Conservation (phyloP, 129 eudicot species). For the Kitagawia praeruptora region DNA sequence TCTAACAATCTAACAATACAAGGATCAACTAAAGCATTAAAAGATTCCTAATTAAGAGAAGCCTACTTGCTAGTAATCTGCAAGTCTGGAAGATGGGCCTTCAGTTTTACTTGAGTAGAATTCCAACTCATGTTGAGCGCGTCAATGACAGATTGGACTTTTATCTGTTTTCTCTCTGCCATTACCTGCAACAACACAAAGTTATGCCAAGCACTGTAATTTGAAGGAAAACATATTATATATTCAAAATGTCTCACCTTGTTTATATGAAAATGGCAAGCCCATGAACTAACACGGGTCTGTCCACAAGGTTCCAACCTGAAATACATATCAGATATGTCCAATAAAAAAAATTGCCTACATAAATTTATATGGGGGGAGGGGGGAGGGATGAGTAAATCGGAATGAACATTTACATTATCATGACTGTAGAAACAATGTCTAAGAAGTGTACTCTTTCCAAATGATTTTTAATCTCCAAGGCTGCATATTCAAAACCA, state of each 20-base stretch:
- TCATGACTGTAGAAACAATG: conserved; percentile 52
- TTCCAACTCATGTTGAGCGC: conserved; percentile 47
- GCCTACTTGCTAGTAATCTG: conserved; percentile 54
- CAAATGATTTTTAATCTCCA: conserved; percentile 69
- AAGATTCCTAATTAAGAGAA: conserved; percentile 6
- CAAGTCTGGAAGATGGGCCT: conserved; percentile 43
- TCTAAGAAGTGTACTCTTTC: conserved; percentile 57
- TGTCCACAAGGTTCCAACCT: conserved; percentile 37
- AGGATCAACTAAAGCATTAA: background rate
- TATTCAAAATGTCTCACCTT: conserved; percentile 42
- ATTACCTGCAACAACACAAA: conserved; percentile 43
- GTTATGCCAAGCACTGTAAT: conserved; percentile 7
- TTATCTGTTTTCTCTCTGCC: conserved; percentile 38
- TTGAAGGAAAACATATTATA: background rate
- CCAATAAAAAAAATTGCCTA: background rate
- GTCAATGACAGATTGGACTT: conserved; percentile 35
- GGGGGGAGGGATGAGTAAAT: background rate
- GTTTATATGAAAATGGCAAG: conserved; percentile 75
- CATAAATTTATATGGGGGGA: background rate
- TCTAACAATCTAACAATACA: background rate
- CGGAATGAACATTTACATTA: conserved; percentile 39
- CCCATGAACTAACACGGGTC: conserved; percentile 56
- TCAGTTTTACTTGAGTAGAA: conserved; percentile 23
- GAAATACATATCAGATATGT: conserved; percentile 8
- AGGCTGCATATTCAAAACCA: conserved; percentile 85